Percentiles rank a stretch among this genome's conserved stretches.
phyloP scores from a whole-genome alignment of 139 green algal genomes.

The Tetratostichococcus sp. region DNA sequence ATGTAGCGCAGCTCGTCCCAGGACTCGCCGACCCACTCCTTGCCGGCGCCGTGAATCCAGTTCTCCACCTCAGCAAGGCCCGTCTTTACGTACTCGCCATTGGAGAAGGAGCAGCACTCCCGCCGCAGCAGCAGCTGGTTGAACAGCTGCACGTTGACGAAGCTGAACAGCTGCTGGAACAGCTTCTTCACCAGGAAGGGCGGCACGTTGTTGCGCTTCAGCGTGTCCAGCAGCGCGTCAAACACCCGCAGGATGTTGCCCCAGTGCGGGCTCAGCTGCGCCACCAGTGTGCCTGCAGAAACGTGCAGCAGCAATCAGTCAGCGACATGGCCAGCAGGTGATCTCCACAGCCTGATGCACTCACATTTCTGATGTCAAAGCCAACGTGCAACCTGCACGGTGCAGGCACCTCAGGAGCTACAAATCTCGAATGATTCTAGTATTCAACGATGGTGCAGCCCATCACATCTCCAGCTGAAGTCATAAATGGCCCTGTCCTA shows the following conservation, averaged over 20 bases:
- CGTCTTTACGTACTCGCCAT: constrained; percentile 98
- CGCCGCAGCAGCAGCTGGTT: constrained; percentile 97
- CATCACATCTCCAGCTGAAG: too few relatives aligned
- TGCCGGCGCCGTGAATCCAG: constrained; percentile 80
- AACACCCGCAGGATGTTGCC: constrained; percentile 80
- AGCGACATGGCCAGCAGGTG: too few relatives aligned
- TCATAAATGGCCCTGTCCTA: too few relatives aligned
- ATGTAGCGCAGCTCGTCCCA: constrained; percentile 96
- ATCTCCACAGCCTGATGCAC: not conserved
- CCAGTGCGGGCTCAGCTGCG: constrained; percentile 69
- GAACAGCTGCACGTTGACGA: constrained; percentile 99
- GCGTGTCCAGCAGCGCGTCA: constrained; percentile 71
- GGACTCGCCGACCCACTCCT: constrained; percentile 74
- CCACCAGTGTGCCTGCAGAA: constrained; percentile 1
- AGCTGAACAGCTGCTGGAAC: constrained; percentile 84
- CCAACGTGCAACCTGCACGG: too few relatives aligned
- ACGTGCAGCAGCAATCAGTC: not conserved
- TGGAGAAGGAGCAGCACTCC: constrained; percentile 99
- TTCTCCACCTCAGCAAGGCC: constrained; percentile 90
- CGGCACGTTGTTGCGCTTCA: constrained; percentile 84
- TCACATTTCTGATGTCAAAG: too few relatives aligned
- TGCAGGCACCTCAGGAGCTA: too few relatives aligned
- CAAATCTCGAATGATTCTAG: too few relatives aligned
- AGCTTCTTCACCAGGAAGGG: constrained; percentile 72
- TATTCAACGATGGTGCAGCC: too few relatives aligned